Conservation (phyloP, 352 stramenopile species). For the Pilasporangium apinafurcum region DNA sequence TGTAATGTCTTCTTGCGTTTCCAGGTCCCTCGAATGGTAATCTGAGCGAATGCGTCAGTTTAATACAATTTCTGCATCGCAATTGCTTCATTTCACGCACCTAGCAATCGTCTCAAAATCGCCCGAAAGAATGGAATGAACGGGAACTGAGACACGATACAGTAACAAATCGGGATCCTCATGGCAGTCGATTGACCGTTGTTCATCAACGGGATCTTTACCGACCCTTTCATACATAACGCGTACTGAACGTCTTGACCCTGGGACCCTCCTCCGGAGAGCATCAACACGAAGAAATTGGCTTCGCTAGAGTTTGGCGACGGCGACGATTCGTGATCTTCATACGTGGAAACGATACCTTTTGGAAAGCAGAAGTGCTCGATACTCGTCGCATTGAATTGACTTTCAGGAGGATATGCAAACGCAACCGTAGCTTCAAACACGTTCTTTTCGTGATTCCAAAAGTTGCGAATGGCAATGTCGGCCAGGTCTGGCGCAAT, state of each 20-base stretch:
- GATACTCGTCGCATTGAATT: conserved; percentile 65
- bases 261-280: conserved; percentile 38
- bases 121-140: conserved; percentile 36
- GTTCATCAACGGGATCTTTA: conserved; percentile 11
- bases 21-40: conserved; percentile 4
- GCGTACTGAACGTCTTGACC: conserved; percentile 50
- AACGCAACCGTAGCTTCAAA: conserved; percentile 59
- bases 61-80: not conserved
- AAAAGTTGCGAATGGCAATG: conserved; percentile 32
- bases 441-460: conserved; percentile 30
- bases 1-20: not conserved
- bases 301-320: not conserved
- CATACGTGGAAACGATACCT: conserved; percentile 14
- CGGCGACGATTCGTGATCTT: not conserved
- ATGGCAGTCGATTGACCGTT: conserved; percentile 5
- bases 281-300: conserved; percentile 45
- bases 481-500: conserved; percentile 39
- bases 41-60: not conserved
- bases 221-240: conserved; percentile 37
- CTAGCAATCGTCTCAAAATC: conserved; percentile 21
- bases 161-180: conserved; percentile 40
- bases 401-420: conserved; percentile 47
- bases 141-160: conserved; percentile 31
- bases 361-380: conserved; percentile 71
- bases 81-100: conserved; percentile 5